These are phyloP conservation scores for Penicillium thymicola DNA, from an alignment of 2,329 filamentous ascomycete species.

Conservation along the genomic window DNA sequence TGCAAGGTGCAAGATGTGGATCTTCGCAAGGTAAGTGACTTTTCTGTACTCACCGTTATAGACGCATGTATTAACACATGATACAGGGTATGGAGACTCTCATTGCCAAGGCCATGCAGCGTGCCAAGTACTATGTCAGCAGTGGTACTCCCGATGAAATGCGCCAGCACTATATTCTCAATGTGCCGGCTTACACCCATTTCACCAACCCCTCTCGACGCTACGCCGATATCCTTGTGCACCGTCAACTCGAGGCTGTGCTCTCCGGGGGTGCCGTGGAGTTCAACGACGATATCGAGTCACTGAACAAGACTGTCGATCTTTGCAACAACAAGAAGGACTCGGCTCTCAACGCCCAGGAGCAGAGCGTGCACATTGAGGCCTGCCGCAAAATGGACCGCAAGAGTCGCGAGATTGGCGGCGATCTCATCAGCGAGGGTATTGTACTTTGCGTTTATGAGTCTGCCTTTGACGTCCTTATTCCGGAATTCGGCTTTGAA, in stretches of 20 bases:
- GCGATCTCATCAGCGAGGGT: conserved; percentile 90
- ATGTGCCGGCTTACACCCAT: conserved; percentile 91
- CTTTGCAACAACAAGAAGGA: conserved; percentile 99
- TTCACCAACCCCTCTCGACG: conserved; percentile 94
- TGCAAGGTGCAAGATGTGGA: conserved; percentile 89
- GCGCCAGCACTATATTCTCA: conserved; percentile 85
- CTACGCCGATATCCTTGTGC: conserved; percentile 91
- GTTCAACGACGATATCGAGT: conserved; percentile 85
- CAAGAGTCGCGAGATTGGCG: conserved; percentile 78
- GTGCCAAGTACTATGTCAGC: conserved; percentile 90
- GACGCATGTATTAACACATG: conserved; percentile 13
- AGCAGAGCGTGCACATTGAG: conserved; percentile 98
- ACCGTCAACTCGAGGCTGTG: conserved; percentile 86
- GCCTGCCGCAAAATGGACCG: conserved; percentile 95
- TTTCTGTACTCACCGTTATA: background rate
- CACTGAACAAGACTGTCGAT: conserved; percentile 85
- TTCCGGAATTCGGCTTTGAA: conserved; percentile 97
- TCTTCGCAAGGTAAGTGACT: conserved; percentile 65
- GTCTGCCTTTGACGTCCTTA: conserved; percentile 95
- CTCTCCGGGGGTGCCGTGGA: conserved; percentile 79
- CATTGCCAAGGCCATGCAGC: conserved; percentile 90
- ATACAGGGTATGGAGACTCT: conserved; percentile 85
- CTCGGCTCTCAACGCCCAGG: conserved; percentile 92
- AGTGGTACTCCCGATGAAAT: conserved; percentile 73
- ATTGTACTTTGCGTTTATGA: conserved; percentile 98